phyloP scores from a whole-genome alignment of 1,139 yeast genomes.

The Yamadazyma songkhlaensis region DNA sequence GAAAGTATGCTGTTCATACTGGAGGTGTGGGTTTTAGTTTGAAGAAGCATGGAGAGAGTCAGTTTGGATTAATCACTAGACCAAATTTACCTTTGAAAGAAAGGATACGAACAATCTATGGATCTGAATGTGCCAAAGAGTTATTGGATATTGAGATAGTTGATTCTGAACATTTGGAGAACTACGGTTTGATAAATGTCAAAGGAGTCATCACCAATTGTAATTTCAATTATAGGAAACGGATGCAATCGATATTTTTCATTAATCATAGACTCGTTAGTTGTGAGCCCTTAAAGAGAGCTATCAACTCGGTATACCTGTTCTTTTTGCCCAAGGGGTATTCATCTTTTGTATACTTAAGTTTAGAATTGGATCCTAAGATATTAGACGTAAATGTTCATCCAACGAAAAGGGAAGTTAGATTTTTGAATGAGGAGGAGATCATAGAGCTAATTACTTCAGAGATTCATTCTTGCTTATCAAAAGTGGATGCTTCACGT shows the following conservation, averaged over 20 bases:
- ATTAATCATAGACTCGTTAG: slow-evolving; percentile 81
- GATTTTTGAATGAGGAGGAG: slow-evolving; percentile 84
- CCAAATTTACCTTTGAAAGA: slow-evolving; percentile 51
- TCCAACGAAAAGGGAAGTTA: slow-evolving; percentile 91
- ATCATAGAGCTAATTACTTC: slow-evolving; percentile 62
- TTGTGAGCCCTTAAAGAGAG: slow-evolving; percentile 76
- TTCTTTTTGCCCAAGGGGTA: slow-evolving; percentile 76
- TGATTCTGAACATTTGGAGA: slow-evolving; percentile 13
- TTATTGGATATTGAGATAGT: slow-evolving; percentile 44
- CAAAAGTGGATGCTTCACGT: slow-evolving; percentile 66
- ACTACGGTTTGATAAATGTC: slow-evolving; percentile 49
- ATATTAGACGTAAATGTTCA: slow-evolving; percentile 91
- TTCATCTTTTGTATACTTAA: slow-evolving; percentile 73
- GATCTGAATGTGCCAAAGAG: slow-evolving; percentile 66
- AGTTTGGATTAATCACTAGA: slow-evolving; percentile 54
- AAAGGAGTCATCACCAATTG: slow-evolving; percentile 69
- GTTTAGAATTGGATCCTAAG: slow-evolving; percentile 60
- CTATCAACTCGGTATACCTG: slow-evolving; percentile 62
- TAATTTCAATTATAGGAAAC: slow-evolving; percentile 68
- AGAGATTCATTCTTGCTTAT: slow-evolving; percentile 48
- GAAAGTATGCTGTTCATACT: slow-evolving; percentile 79
- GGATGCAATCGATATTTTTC: slow-evolving; percentile 69
- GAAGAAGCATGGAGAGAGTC: slow-evolving; percentile 70
- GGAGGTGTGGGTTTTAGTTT: slow-evolving; percentile 70
- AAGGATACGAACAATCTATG: slow-evolving; percentile 71